Base-by-base conservation (phyloP, 306 rosid species). In the Cucurbita ficifolia region DNA sequence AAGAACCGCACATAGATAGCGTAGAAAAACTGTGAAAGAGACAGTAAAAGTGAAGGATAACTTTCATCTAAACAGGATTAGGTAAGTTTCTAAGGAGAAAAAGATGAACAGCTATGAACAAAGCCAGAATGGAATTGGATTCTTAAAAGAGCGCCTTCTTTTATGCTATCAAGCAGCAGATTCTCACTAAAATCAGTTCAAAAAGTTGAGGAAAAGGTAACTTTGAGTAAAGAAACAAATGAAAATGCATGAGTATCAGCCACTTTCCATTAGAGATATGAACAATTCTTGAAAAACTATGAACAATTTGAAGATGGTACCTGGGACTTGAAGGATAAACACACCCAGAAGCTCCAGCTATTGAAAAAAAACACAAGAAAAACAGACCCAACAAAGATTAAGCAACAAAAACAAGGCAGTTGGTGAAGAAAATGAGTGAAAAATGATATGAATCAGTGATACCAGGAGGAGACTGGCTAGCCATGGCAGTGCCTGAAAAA, bases 321-420 rank as follows among this genome's bases (percentile, higher is more conserved):
- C 97, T 72, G 64, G 96, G 10, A 81, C 88, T 84, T 67, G 97
- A 72, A 54, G 99, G 96, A 62, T 57, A 95, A 62, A 82, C 88
- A 88, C 99, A 95, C 21, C 73, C 53, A 18, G 97, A 75, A 83
- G 83, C 39, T 68, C 78, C 11, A 81, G 88, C 99, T 95, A 87
- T 59, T 59, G 16, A 2, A 65, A 59, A 65, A 59, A 10, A 36
- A 1, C 54, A 55, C 9, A 76, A 35, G 22, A 36, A 36, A 60
- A 60, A 58, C 40, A 14, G 3, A 46, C 57, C 42, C 22, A 38
- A 17, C 24, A 48, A 48, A 68, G 5, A 46, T 10, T 45, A 38
- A 14, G 35, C 8, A 53, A 5, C 76, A 56, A 7, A 36, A 72
- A 39, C 38, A 72, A 45, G 42, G 19, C 54, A 8, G 22, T 53